Base-by-base conservation (phyloP, 352 stramenopile species). In the Peronosclerospora sorghi region DNA sequence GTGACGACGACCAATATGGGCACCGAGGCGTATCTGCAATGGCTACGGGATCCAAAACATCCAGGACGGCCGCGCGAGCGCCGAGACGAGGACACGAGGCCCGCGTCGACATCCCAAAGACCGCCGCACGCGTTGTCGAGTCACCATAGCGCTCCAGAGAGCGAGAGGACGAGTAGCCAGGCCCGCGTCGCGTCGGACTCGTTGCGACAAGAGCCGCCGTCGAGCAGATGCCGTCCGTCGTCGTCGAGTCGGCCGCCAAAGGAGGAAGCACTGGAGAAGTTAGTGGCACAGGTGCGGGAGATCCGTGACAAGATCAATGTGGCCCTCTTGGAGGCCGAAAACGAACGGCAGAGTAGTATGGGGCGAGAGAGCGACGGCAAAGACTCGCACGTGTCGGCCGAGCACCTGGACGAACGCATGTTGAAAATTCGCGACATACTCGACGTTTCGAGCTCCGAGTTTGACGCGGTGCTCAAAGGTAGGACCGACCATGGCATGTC, bases 221-320 rank as follows among this genome's bases (percentile, higher is more conserved):
- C 53, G 4, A 55, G 50, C 26, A 50, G 46, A 19, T n/a, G 55
- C 14, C 37, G 60, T 26, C 45, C 76, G 17, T 57, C 62, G 9
- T 54, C 67, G 21, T 55, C 62, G 13, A 48, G 59, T n/a, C 44
- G 50, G 34, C 54, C 57, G 9, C n/a, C 49, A 32, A 64, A 72
- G 28, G 74, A 65, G 23, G 53, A 74, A 36, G 59, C 69, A 9
- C 50, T 86, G 5, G 54, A 61, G 18, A 65, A 76, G 17, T 45
- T 87, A 2, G 68, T 83, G 21, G 63, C 77, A 28, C 67, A 84
- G 30, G 79, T 80, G 45, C 69, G 73, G 5, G 59, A 78, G 27
- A 80, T 81, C 46, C 69, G 70, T 18, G 69, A 84, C 26, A 84
- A 69, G 9, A 77, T 87, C 45, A 71, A 78, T 35, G 43, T 77